Evolutionary conservation across 2,329 filamentous ascomycete species (phyloP).

Genomic region (Fusarium humuli): DNA sequence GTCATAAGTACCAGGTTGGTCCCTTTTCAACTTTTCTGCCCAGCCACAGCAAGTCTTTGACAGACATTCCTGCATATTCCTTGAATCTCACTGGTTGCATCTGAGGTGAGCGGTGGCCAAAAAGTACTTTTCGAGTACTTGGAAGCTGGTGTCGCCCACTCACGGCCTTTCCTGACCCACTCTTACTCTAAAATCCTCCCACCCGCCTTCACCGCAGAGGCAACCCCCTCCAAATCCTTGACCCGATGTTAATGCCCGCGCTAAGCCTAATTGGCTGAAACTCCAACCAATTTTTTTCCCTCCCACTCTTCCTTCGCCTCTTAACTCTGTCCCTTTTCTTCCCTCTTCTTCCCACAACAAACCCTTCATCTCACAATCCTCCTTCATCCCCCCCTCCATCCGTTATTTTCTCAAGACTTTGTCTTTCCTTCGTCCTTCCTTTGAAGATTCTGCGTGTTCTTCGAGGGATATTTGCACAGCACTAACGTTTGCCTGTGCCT

Average conservation of each 20-base stretch:
- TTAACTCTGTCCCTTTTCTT: slow-evolving; percentile 48
- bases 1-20: slow-evolving; percentile 35
- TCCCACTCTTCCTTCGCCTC: slow-evolving; percentile 51
- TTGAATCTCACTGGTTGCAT: slow-evolving; percentile 35
- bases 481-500: slow-evolving; percentile 48
- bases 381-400: slow-evolving; percentile 46
- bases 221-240: slow-evolving; percentile 44
- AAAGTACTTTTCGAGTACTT: slow-evolving; percentile 41
- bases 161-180: slow-evolving; percentile 45
- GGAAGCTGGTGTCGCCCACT: slow-evolving; percentile 37
- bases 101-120: slow-evolving; percentile 43
- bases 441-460: slow-evolving; percentile 60
- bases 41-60: slow-evolving; percentile 39
- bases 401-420: slow-evolving; percentile 49
- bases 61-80: slow-evolving; percentile 20
- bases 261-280: slow-evolving; percentile 51
- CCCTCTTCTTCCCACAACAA: slow-evolving; percentile 52
- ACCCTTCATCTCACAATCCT: slow-evolving; percentile 49
- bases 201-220: slow-evolving; percentile 45
- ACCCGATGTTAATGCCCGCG: slow-evolving; percentile 39
- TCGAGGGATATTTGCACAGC: slow-evolving; percentile 53
- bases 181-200: slow-evolving; percentile 38
- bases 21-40: slow-evolving; percentile 23
- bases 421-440: slow-evolving; percentile 60
- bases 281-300: slow-evolving; percentile 52